These are phyloP conservation scores for Striga asiatica DNA, from an alignment of 257 asterid genomes.

Conservation along the genomic window DNA sequence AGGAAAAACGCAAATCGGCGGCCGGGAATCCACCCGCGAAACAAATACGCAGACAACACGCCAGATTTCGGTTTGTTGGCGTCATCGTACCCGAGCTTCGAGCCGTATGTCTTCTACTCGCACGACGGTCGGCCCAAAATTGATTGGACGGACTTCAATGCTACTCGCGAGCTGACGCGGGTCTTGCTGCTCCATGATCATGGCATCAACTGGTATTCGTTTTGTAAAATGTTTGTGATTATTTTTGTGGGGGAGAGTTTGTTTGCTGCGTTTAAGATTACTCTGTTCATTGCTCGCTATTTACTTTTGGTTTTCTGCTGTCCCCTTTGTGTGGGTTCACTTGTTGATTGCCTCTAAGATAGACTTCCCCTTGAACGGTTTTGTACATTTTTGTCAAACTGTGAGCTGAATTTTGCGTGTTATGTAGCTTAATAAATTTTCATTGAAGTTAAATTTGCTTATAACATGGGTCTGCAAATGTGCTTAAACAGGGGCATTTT, in stretches of 20 bases:
- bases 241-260: neutral
- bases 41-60: constrained; percentile 69
- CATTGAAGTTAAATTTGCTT: too few relatives aligned
- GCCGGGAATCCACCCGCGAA: constrained; percentile 52
- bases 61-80: constrained; percentile 65
- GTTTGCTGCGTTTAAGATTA: neutral
- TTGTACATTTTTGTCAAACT: neutral
- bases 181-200: constrained; percentile 76
- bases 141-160: constrained; percentile 92
- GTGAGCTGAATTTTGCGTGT: neutral
- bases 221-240: neutral
- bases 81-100: constrained; percentile 55
- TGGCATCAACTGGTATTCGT: constrained; percentile 44
- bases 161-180: constrained; percentile 84
- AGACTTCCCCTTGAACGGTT: neutral
- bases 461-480: too few relatives aligned
- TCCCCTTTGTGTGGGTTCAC: neutral
- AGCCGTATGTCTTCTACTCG: constrained; percentile 50
- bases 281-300: neutral
- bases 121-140: constrained; percentile 67
- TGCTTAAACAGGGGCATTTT: too few relatives aligned
- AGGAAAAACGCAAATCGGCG: constrained; percentile 43
- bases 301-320: neutral
- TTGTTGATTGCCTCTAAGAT: neutral
- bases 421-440: neutral